Percentiles rank a stretch among this genome's conserved stretches.
phyloP scores from a whole-genome alignment of 2,329 filamentous ascomycete genomes.

The Colletotrichum caudatum region DNA sequence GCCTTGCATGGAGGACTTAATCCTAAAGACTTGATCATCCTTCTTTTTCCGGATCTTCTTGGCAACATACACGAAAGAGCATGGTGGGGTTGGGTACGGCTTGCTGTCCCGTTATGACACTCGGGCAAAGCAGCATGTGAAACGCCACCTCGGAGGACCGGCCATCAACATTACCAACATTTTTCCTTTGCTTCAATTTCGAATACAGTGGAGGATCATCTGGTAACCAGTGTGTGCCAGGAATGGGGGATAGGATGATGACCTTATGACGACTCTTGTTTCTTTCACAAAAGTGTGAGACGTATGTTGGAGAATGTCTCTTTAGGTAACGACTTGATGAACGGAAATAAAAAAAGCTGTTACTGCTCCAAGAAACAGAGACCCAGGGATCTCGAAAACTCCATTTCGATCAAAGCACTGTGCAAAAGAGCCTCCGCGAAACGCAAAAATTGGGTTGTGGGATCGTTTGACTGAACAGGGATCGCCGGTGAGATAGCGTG shows the following conservation, averaged over 20 bases:
- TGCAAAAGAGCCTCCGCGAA: background rate
- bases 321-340: constrained; percentile 56
- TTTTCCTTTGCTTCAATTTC: constrained; percentile 36
- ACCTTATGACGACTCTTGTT: constrained; percentile 48
- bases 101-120: constrained; percentile 35
- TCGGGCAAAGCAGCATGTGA: constrained; percentile 26
- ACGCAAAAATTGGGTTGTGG: no score
- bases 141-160: constrained; percentile 19
- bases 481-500: background rate
- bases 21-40: constrained; percentile 38
- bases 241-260: constrained; percentile 48
- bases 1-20: constrained; percentile 54
- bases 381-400: no score
- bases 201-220: constrained; percentile 31
- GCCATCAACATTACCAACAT: constrained; percentile 36
- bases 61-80: constrained; percentile 40
- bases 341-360: constrained; percentile 55
- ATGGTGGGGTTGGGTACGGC: constrained; percentile 15
- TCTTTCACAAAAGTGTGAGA: constrained; percentile 54
- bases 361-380: constrained; percentile 35
- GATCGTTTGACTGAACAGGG: background rate
- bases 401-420: no score
- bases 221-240: constrained; percentile 35
- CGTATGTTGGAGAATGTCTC: constrained; percentile 53
- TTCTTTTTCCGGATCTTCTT: constrained; percentile 38